A percentile compares a stretch with the other conserved stretches of the same genome.
Evolutionary conservation across 2,329 filamentous ascomycete genomes (phyloP).

Genomic region (Neofusicoccum parvum): DNA sequence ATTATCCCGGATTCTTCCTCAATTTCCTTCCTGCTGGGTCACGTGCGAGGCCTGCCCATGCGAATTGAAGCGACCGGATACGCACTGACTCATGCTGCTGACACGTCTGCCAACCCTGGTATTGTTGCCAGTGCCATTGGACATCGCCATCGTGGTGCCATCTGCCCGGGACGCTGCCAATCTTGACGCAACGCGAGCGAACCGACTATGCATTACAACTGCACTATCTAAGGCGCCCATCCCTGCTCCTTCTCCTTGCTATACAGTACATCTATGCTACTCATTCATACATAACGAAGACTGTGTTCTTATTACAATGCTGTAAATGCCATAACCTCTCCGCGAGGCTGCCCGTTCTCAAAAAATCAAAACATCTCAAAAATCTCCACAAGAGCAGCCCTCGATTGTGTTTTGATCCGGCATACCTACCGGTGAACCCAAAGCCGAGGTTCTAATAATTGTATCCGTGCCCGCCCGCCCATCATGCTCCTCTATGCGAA

Average conservation of each 20-base stretch:
- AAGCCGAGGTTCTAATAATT: slow-evolving; percentile 1
- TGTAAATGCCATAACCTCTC: slow-evolving; percentile 15
- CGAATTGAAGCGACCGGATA: slow-evolving; percentile 8
- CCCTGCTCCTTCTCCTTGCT: neutral
- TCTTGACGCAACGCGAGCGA: slow-evolving; percentile 2
- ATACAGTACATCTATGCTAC: slow-evolving; percentile 19
- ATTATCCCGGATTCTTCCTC: slow-evolving; percentile 16
- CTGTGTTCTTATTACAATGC: slow-evolving; percentile 14
- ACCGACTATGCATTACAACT: slow-evolving; percentile 11
- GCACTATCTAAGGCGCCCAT: neutral
- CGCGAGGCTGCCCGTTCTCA: slow-evolving; percentile 2
- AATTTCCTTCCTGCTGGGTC: slow-evolving; percentile 2
- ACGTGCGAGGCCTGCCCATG: neutral
- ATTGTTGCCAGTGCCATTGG: slow-evolving; percentile 13
- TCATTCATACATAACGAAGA: slow-evolving; percentile 21
- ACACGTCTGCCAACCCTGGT: slow-evolving; percentile 2
- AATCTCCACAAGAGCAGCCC: slow-evolving; percentile 1
- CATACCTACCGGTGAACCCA: neutral
- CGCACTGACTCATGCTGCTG: slow-evolving; percentile 17
- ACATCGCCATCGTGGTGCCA: neutral
- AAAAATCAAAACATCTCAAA: neutral
- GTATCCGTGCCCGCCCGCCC: slow-evolving; percentile 7
- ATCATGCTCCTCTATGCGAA: slow-evolving; percentile 11
- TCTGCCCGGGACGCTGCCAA: neutral
- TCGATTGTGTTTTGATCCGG: neutral